These are phyloP conservation scores for Spinacia oleracea DNA, from an alignment of 179 eudicot genomes.

Conservation along the genomic window DNA sequence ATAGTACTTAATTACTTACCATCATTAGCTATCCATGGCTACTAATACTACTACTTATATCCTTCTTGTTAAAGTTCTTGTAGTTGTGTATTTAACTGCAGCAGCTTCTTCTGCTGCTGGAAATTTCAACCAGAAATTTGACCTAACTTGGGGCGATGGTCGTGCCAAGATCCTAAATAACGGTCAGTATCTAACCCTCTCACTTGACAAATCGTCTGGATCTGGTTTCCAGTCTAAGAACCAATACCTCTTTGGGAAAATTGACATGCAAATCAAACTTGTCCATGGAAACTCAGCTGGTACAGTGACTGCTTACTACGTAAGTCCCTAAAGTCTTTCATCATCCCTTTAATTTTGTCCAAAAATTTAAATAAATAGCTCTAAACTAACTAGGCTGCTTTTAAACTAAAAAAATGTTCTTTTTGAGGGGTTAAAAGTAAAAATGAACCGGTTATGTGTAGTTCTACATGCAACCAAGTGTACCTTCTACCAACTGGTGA, in stretches of 20 bases:
- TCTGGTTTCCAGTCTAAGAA: constrained; percentile 35
- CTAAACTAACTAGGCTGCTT: too few species aligned
- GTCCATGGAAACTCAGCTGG: constrained; percentile 41
- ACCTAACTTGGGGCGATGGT: constrained; percentile 38
- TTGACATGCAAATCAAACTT: constrained; percentile 37
- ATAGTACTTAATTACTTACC: neutral
- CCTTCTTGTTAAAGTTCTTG: neutral
- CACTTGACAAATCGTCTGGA: constrained; percentile 36
- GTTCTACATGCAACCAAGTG: too few species aligned
- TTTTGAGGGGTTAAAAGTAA: too few species aligned
- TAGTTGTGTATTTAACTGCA: constrained; percentile 14
- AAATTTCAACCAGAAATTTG: constrained; percentile 21
- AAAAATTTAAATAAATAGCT: too few species aligned
- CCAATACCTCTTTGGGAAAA: constrained; percentile 35
- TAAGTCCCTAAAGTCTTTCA: neutral
- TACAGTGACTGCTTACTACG: constrained; percentile 38
- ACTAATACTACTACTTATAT: neutral
- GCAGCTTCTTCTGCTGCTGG: constrained; percentile 16
- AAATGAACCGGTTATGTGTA: too few species aligned
- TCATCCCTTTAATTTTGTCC: too few species aligned
- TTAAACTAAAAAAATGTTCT: too few species aligned
- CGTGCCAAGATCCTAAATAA: constrained; percentile 31
- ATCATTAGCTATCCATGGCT: neutral
- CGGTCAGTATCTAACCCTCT: constrained; percentile 31
- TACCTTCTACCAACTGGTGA: too few species aligned